Conservation (phyloP, 176 grass and related monocot species). For the Triticum urartu region DNA sequence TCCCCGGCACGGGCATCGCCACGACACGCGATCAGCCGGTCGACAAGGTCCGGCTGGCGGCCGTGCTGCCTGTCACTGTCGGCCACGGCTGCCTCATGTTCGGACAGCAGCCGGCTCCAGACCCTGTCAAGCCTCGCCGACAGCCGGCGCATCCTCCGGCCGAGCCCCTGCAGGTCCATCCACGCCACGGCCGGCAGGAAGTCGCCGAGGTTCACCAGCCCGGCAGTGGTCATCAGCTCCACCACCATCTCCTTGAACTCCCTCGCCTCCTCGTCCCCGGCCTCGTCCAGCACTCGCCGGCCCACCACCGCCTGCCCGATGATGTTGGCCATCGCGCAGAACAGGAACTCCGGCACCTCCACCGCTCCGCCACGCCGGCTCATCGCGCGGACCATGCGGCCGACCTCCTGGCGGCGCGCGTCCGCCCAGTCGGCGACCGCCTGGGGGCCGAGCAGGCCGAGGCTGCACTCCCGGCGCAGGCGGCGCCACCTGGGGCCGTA, state of each 20-base stretch:
- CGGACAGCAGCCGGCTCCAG: neutral
- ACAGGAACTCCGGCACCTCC: neutral
- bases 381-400: neutral
- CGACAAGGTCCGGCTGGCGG: neutral
- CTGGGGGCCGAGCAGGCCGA: neutral
- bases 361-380: neutral
- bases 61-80: neutral
- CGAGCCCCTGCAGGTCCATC: slow-evolving; percentile 8
- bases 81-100: neutral
- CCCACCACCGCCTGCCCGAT: neutral
- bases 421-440: neutral
- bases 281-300: neutral
- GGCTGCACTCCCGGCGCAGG: neutral
- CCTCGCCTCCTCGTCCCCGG: neutral
- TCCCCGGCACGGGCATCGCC: neutral
- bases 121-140: neutral
- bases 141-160: neutral
- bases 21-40: neutral
- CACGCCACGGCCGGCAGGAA: neutral
- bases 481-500: slow-evolving; percentile 3
- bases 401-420: neutral
- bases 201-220: neutral
- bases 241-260: slow-evolving; percentile 12
- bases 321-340: neutral
- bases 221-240: neutral